These are phyloP conservation scores for Penicillium occitanis DNA, from an alignment of 2,329 filamentous ascomycete genomes.

Conservation along the genomic window DNA sequence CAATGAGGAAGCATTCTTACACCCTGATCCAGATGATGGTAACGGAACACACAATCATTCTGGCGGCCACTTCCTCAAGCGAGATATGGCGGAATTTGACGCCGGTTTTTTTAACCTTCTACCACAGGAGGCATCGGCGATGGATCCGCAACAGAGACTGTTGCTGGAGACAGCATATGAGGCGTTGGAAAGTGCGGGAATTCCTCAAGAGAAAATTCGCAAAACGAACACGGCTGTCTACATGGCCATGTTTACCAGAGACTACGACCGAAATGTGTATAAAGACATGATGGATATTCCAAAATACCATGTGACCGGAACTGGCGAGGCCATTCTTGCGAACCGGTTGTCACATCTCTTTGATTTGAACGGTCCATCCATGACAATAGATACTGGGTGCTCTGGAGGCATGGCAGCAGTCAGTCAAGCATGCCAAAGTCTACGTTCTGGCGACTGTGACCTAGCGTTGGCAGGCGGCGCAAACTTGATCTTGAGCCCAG, in stretches of 20 bases:
- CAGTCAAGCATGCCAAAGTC: constrained; percentile 33
- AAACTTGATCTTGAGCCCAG: constrained; percentile 31
- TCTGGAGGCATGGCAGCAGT: constrained; percentile 43
- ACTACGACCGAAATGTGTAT: constrained; percentile 26
- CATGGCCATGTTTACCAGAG: constrained; percentile 27
- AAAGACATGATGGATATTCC: constrained; percentile 23
- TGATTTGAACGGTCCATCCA: constrained; percentile 40
- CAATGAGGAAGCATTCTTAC: not conserved
- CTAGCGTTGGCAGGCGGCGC: constrained; percentile 28
- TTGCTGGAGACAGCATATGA: constrained; percentile 25
- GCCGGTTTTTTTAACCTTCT: constrained; percentile 21
- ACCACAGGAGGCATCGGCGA: constrained; percentile 17
- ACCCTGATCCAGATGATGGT: not conserved
- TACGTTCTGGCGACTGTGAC: constrained; percentile 31
- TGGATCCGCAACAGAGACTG: constrained; percentile 24
- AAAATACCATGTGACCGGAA: constrained; percentile 29
- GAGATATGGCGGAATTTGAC: constrained; percentile 21
- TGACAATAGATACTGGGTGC: constrained; percentile 51
- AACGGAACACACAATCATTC: not conserved
- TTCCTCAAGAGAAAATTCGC: constrained; percentile 25
- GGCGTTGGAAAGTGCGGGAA: constrained; percentile 38
- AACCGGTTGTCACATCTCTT: constrained; percentile 45
- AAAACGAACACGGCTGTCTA: constrained; percentile 31
- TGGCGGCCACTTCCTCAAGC: constrained; percentile 8
- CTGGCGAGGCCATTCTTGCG: constrained; percentile 38